Evolutionary conservation across 2,329 filamentous ascomycete genomes (phyloP).

Genomic region (Reticulascus tulasneorum): DNA sequence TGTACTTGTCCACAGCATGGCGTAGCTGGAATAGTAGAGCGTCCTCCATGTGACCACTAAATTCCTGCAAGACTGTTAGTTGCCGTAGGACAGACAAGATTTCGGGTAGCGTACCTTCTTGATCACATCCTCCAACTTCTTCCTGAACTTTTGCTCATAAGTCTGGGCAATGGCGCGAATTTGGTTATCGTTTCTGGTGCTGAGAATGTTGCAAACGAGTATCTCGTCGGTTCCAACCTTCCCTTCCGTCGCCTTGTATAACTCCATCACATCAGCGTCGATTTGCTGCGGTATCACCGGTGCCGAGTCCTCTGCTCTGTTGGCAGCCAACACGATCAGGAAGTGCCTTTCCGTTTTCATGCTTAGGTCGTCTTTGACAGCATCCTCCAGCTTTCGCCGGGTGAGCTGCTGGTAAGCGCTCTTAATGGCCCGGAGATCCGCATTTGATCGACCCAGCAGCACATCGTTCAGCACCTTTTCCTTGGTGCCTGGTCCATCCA

Average conservation of each 20-base stretch:
- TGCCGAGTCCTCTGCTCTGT: slow-evolving; percentile 71
- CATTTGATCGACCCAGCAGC: slow-evolving; percentile 77
- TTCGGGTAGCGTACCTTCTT: slow-evolving; percentile 49
- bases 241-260: slow-evolving; percentile 75
- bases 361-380: slow-evolving; percentile 75
- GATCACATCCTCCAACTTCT: slow-evolving; percentile 68
- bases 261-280: slow-evolving; percentile 69
- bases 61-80: slow-evolving; percentile 53
- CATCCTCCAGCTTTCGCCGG: slow-evolving; percentile 61
- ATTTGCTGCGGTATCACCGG: slow-evolving; percentile 70
- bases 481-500: slow-evolving; percentile 80
- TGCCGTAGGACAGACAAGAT: not conserved
- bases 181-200: slow-evolving; percentile 73
- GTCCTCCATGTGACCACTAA: slow-evolving; percentile 88
- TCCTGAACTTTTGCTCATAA: slow-evolving; percentile 70
- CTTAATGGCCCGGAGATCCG: slow-evolving; percentile 86
- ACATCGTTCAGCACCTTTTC: slow-evolving; percentile 83
- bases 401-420: slow-evolving; percentile 67
- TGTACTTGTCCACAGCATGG: slow-evolving; percentile 73
- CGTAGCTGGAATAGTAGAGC: slow-evolving; percentile 78
- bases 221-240: slow-evolving; percentile 70
- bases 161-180: slow-evolving; percentile 74
- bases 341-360: slow-evolving; percentile 86
- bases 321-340: slow-evolving; percentile 71
- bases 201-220: slow-evolving; percentile 74